Evolutionary conservation across 768 basidiomycete genomes (phyloP).

Genomic region (Cystobasidium ongulense): DNA sequence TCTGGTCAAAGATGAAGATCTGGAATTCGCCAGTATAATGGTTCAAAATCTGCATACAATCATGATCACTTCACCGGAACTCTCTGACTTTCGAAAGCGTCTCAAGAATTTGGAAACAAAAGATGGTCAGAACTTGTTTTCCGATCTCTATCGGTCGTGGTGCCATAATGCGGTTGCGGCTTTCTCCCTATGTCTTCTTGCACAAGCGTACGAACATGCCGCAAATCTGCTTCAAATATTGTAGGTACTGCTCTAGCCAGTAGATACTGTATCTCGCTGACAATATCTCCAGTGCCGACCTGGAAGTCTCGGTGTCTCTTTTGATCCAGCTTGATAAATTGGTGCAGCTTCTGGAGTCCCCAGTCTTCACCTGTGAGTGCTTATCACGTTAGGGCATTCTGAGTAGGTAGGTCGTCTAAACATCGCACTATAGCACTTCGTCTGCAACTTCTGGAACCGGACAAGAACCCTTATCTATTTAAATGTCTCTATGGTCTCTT

Average conservation of each 20-base stretch:
- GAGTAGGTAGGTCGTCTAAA: neutral
- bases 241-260: slow-evolving; percentile 50
- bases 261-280: neutral
- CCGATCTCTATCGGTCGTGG: slow-evolving; percentile 91
- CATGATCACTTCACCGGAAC: slow-evolving; percentile 86
- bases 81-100: slow-evolving; percentile 86
- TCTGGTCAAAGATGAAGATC: slow-evolving; percentile 93
- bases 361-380: slow-evolving; percentile 84
- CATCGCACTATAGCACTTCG: slow-evolving; percentile 50
- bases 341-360: slow-evolving; percentile 94
- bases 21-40: slow-evolving; percentile 95
- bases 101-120: slow-evolving; percentile 87
- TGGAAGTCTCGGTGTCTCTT: slow-evolving; percentile 90
- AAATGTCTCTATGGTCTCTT: slow-evolving; percentile 94
- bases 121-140: slow-evolving; percentile 94
- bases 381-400: neutral
- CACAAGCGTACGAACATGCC: slow-evolving; percentile 97
- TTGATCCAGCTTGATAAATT: slow-evolving; percentile 95
- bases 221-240: slow-evolving; percentile 92
- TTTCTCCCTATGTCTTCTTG: slow-evolving; percentile 88
- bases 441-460: slow-evolving; percentile 89
- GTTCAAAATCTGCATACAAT: slow-evolving; percentile 96
- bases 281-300: slow-evolving; percentile 61
- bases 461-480: slow-evolving; percentile 89
- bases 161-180: slow-evolving; percentile 96